phyloP scores from a whole-genome alignment of 2,329 filamentous ascomycete species.

The Diaporthe ampelina region DNA sequence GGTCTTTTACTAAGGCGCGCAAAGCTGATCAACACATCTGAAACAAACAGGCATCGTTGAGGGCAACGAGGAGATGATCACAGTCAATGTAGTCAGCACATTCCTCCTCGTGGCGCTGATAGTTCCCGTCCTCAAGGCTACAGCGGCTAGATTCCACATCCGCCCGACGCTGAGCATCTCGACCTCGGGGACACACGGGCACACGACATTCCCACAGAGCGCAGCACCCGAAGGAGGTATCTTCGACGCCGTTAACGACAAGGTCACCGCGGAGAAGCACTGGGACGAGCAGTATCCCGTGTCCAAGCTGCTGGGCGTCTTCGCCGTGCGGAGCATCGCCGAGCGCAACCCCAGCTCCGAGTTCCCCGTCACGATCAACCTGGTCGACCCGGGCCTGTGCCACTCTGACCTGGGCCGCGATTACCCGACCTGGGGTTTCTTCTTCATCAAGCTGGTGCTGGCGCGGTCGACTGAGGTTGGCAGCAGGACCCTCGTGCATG shows the following conservation, averaged over 20 bases:
- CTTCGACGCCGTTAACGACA: conserved; percentile 39
- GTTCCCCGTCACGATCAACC: conserved; percentile 51
- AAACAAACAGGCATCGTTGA: not conserved
- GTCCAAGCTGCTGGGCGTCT: conserved; percentile 53
- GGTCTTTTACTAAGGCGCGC: too few species aligned
- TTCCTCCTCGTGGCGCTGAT: conserved; percentile 49
- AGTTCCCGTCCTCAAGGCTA: conserved; percentile 49
- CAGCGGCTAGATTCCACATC: conserved; percentile 39
- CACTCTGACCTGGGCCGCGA: conserved; percentile 43
- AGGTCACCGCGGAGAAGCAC: not conserved
- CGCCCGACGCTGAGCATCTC: conserved; percentile 44
- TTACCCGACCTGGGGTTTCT: not conserved
- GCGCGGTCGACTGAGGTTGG: conserved; percentile 63
- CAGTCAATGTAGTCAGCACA: conserved; percentile 51
- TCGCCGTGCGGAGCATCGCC: conserved; percentile 49
- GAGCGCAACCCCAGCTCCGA: conserved; percentile 16
- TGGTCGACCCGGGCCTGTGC: conserved; percentile 51
- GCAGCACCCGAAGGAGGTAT: conserved; percentile 15
- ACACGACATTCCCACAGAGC: conserved; percentile 41
- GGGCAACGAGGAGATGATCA: conserved; percentile 40
- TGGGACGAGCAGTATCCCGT: conserved; percentile 47
- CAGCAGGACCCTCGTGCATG: conserved; percentile 50
- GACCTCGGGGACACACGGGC: conserved; percentile 44
- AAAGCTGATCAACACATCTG: too few species aligned
- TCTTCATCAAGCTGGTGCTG: conserved; percentile 45